A percentile compares a stretch with the other conserved stretches of the same genome.
phyloP scores from a whole-genome alignment of 768 basidiomycete genomes.

The Phaeotremella skinneri region DNA sequence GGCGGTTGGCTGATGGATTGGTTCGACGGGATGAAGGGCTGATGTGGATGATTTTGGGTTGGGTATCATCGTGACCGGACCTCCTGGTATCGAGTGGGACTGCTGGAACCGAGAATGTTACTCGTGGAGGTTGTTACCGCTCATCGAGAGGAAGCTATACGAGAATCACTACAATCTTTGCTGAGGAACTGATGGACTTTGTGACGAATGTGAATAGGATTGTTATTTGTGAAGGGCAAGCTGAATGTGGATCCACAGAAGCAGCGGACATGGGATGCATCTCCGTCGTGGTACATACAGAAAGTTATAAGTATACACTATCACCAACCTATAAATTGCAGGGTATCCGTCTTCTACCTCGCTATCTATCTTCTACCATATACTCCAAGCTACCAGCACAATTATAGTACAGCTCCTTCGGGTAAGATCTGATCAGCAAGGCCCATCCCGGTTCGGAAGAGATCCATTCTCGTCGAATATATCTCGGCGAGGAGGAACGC shows the following conservation, averaged over 20 bases:
- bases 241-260: too few species aligned
- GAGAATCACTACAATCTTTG: too few species aligned
- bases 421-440: constrained; percentile 38
- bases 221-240: too few species aligned
- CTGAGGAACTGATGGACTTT: too few species aligned
- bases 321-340: not conserved
- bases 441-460: constrained; percentile 52
- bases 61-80: not conserved
- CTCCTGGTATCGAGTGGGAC: too few species aligned
- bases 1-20: not conserved
- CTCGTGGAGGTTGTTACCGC: too few species aligned
- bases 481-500: constrained; percentile 54
- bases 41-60: not conserved
- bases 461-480: constrained; percentile 50
- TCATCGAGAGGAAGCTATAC: too few species aligned
- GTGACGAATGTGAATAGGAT: too few species aligned
- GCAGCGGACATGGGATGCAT: too few species aligned
- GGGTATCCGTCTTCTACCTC: constrained; percentile 3
- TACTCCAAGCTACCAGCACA: not conserved
- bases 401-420: constrained; percentile 23
- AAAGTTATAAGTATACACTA: not conserved
- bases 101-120: too few species aligned
- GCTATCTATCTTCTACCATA: not conserved
- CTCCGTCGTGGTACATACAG: too few species aligned
- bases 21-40: not conserved